Evolutionary conservation across 1,139 yeast genomes (phyloP).

Genomic region (Magnusiomyces fungicola): DNA sequence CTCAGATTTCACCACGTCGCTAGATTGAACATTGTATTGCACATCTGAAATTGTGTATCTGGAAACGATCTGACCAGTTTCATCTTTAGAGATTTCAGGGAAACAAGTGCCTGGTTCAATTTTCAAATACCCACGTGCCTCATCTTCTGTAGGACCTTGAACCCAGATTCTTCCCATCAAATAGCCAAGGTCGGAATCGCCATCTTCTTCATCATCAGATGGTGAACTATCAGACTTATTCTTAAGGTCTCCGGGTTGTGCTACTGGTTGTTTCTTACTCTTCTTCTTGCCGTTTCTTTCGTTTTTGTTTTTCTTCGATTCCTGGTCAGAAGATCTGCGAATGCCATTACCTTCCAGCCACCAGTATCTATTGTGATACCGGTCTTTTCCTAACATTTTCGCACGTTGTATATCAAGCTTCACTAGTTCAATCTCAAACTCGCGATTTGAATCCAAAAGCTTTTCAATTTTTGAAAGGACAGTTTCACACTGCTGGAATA

Average conservation of each 20-base stretch:
- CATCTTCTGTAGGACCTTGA: conserved; percentile 80
- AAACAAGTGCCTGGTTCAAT: conserved; percentile 19
- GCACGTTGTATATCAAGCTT: conserved; percentile 66
- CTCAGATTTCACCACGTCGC: background rate
- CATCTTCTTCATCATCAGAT: conserved; percentile 37
- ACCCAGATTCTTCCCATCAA: conserved; percentile 88
- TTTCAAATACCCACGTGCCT: conserved; percentile 41
- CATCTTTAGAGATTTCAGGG: conserved; percentile 14
- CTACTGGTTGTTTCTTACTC: conserved; percentile 6
- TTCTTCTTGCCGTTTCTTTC: conserved; percentile 5
- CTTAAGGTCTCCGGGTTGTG: conserved; percentile 8
- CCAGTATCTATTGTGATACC: conserved; percentile 84
- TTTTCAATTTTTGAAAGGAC: conserved; percentile 19
- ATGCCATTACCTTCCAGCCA: conserved; percentile 85
- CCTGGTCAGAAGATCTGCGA: conserved; percentile 22
- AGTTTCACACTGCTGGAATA: conserved; percentile 32
- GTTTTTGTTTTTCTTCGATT: conserved; percentile 3
- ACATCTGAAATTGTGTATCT: background rate
- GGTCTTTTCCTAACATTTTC: conserved; percentile 71
- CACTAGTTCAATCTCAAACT: conserved; percentile 34
- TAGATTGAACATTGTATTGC: background rate
- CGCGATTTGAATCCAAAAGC: conserved; percentile 22
- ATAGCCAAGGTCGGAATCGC: conserved; percentile 43
- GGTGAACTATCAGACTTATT: no score
- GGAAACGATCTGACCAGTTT: conserved; percentile 11